phyloP scores from a whole-genome alignment of 192 early-diverging fungal genomes.

The Cetraspora pellucida region DNA sequence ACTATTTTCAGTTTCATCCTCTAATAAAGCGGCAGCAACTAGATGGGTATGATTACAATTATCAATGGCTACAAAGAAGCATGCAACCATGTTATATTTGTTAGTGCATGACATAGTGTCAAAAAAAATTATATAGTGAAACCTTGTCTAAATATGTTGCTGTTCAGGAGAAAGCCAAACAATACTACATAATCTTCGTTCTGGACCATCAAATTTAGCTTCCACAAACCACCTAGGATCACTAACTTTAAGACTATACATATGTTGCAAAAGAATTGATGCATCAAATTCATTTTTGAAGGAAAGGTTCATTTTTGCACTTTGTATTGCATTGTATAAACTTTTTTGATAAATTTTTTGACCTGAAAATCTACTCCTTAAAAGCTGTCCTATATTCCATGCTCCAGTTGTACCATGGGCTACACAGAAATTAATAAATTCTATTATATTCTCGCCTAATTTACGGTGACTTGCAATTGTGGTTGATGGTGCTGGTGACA shows the following conservation, averaged over 20 bases:
- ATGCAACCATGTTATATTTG: not conserved
- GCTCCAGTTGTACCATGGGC: not conserved
- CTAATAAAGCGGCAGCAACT: too few species aligned
- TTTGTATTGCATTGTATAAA: too few species aligned
- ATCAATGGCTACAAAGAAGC: too few species aligned
- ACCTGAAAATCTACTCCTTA: not conserved
- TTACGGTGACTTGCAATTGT: not conserved
- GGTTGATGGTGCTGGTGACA: not conserved
- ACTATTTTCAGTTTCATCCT: too few species aligned
- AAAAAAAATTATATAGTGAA: conserved; percentile 7
- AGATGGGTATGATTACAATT: too few species aligned
- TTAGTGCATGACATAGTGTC: not conserved
- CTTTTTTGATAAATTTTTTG: not conserved
- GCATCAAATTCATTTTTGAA: too few species aligned
- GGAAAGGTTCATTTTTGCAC: too few species aligned
- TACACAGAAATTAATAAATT: conserved; percentile 16
- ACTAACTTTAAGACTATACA: too few species aligned
- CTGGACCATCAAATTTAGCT: conserved; percentile 2
- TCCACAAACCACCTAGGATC: conserved; percentile 10
- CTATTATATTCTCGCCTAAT: too few species aligned
- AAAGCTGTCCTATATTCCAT: conserved; percentile 4
- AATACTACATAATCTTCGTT: not conserved
- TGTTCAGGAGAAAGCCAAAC: conserved; percentile 9
- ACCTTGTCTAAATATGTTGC: not conserved
- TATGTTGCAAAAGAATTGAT: too few species aligned